Base-by-base conservation (phyloP, 2,329 filamentous ascomycete species). In the Aureobasidium sp. region DNA sequence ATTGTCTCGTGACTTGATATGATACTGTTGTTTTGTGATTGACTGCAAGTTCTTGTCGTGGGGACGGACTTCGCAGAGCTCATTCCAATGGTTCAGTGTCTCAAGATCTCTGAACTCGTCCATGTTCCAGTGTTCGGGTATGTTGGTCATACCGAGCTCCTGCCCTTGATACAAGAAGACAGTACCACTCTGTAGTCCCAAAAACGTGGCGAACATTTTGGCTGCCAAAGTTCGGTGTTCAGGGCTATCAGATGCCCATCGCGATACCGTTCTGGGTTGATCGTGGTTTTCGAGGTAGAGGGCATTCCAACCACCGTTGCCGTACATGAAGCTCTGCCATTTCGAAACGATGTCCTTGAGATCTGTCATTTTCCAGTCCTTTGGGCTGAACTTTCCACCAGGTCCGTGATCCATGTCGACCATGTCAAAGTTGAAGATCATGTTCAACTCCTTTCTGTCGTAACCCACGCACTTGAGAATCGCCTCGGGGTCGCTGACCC, bases 361-460 rank as follows among this genome's bases (percentile, higher is more conserved):
- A 47, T 82, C 76, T 2, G 76, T 75, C 2, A 85, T 76, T 39
- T 75, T 73, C 78, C 80, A 84, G 5, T 61, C 58, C 33, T 61
- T 40, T 6, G 40, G 44, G 68, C 70, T 1, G 67, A 67, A 81
- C 65, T 81, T 82, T 57, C 78, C 70, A 5, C 61, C 58, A 53
- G 69, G 62, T 11, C 78, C 78, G 62, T 78, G 72, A 62, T 82
- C 79, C 29, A 82, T 71, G 39, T 79, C 74, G 64, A 82, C 75
- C n/a, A 82, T 74, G 60, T 88, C 85, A 68, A 89, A 88, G 67
- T 87, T 82, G 72, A 89, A 88, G 50, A 88, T 85, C 84, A 88
- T 88, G 69, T 82, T 85, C 52, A 88, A 72, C 69, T 88, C 53
- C 7, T 57, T 84, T 39, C 78, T 52, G 48, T 52, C 48, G 44